These are phyloP conservation scores for Trametes versicolor DNA, from an alignment of 1,284 basidiomycete genomes.

Conservation along the genomic window DNA sequence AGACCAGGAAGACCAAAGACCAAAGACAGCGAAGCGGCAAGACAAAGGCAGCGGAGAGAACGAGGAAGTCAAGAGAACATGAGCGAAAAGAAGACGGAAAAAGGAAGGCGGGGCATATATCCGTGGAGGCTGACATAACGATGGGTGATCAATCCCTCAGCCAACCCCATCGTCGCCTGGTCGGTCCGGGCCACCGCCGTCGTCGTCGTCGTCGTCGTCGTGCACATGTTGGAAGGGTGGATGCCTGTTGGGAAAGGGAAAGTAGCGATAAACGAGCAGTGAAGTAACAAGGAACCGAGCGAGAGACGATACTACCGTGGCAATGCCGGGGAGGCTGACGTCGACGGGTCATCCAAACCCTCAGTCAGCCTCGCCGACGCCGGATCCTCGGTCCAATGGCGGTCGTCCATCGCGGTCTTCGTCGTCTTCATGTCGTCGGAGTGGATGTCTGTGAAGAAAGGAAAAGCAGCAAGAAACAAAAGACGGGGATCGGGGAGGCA, in stretches of 20 bases:
- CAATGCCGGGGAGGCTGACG: background rate
- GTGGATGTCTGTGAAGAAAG: background rate
- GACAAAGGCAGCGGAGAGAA: too few relatives aligned
- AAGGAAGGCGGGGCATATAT: too few relatives aligned
- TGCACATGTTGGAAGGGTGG: background rate
- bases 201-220: background rate
- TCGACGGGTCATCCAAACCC: background rate
- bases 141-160: background rate
- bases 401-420: background rate
- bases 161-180: background rate
- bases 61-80: too few relatives aligned
- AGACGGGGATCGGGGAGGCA: background rate
- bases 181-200: background rate
- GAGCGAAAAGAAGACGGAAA: too few relatives aligned
- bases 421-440: background rate
- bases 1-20: too few relatives aligned
- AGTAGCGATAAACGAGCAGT: background rate
- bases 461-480: constrained; percentile 1
- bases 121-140: background rate
- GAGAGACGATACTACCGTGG: too few relatives aligned
- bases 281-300: background rate
- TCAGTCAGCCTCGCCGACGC: background rate
- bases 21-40: too few relatives aligned
- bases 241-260: background rate
- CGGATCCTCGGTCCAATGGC: background rate